Evolutionary conservation across 805 yeast genomes (phyloP).

Genomic region (Maudiozyma barnettii): DNA sequence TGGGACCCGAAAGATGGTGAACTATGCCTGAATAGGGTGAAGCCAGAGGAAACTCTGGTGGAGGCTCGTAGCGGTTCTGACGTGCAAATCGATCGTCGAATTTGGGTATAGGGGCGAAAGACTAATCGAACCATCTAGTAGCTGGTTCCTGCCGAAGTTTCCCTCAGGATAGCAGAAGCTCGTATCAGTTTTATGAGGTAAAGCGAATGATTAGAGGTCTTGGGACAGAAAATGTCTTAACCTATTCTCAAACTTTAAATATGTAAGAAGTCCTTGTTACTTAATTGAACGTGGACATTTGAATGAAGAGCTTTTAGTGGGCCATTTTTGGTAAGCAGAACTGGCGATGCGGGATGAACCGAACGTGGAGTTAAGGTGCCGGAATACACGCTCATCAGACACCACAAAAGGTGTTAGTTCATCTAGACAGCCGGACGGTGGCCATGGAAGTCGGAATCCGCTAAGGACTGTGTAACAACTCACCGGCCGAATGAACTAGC

Average conservation of each 20-base stretch:
- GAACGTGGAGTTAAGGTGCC: conserved; percentile 35
- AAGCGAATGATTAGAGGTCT: conserved; percentile 35
- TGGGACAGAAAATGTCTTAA: conserved; percentile 33
- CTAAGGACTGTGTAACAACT: conserved; percentile 45
- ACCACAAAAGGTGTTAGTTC: conserved; percentile 39
- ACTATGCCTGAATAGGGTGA: conserved; percentile 38
- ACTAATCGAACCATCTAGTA: conserved; percentile 37
- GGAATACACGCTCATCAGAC: conserved; percentile 37
- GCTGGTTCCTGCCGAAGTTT: conserved; percentile 38
- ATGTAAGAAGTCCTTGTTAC: conserved; percentile 35
- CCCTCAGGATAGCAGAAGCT: conserved; percentile 37
- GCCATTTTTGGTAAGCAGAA: conserved; percentile 40
- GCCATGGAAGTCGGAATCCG: conserved; percentile 46
- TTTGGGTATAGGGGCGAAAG: conserved; percentile 31
- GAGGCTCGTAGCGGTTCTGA: conserved; percentile 39
- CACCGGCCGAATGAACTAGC: conserved; percentile 44
- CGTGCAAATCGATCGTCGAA: conserved; percentile 38
- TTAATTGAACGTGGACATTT: conserved; percentile 31
- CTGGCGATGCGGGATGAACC: conserved; percentile 40
- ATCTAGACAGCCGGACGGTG: conserved; percentile 44
- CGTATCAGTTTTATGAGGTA: conserved; percentile 36
- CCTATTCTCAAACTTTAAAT: conserved; percentile 37
- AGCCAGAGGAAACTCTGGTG: conserved; percentile 39
- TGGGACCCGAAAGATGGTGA: conserved; percentile 40
- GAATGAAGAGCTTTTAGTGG: conserved; percentile 37